Conservation (phyloP, 805 yeast genomes). For the Pichia kluyveri region DNA sequence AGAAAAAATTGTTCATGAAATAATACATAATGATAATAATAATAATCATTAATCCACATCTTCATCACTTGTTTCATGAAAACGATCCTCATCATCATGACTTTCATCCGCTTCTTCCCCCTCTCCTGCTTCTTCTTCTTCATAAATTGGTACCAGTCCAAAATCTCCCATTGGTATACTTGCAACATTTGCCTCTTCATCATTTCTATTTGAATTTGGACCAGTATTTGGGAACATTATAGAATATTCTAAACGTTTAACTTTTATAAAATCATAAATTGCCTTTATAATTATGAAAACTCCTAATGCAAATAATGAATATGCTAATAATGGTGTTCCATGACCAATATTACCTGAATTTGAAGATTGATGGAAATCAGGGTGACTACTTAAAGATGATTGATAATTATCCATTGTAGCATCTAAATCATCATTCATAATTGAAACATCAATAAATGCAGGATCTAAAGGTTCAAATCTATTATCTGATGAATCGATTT, state of each 20-base stretch:
- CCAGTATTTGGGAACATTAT: slow-evolving; percentile 27
- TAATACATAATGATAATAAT: too few relatives aligned
- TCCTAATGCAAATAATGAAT: slow-evolving; percentile 61
- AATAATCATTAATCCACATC: too few relatives aligned
- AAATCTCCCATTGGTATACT: too few relatives aligned
- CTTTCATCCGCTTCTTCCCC: too few relatives aligned
- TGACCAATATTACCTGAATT: slow-evolving; percentile 2
- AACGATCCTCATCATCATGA: too few relatives aligned
- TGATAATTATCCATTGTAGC: slow-evolving; percentile 22
- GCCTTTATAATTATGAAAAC: slow-evolving; percentile 56
- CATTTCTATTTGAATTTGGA: background rate
- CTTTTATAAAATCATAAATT: slow-evolving; percentile 60
- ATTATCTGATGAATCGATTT: slow-evolving; percentile 11
- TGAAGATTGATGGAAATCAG: background rate
- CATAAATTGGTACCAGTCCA: too few relatives aligned
- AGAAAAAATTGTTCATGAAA: too few relatives aligned
- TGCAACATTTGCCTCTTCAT: background rate
- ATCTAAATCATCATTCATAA: slow-evolving; percentile 11
- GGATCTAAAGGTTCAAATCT: slow-evolving; percentile 53
- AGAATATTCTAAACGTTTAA: slow-evolving; percentile 64
- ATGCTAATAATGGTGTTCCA: slow-evolving; percentile 43
- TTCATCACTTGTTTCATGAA: too few relatives aligned
- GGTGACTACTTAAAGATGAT: slow-evolving; percentile 14
- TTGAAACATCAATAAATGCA: slow-evolving; percentile 38
- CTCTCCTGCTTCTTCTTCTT: too few relatives aligned